Conservation (phyloP, 2,329 filamentous ascomycete species). For the Esteya vermicola region DNA sequence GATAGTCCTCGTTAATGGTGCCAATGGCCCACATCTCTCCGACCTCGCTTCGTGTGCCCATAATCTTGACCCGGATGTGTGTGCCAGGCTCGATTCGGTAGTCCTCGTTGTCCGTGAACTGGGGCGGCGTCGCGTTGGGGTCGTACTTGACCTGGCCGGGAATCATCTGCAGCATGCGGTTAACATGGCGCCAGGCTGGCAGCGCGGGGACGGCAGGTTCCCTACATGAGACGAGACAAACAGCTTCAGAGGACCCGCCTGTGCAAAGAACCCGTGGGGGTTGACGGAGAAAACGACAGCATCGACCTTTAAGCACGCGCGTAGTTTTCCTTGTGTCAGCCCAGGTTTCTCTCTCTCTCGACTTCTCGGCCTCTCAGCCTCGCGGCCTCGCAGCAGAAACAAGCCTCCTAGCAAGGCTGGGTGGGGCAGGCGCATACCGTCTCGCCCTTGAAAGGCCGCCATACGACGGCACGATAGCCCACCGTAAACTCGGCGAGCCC, state of each 20-base stretch:
- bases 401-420: no score
- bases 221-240: constrained; percentile 73
- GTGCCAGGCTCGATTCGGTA: constrained; percentile 88
- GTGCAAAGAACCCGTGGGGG: constrained; percentile 78
- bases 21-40: constrained; percentile 94
- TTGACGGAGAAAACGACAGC: constrained; percentile 87
- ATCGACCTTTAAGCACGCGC: constrained; percentile 56
- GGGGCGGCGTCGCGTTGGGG: constrained; percentile 87
- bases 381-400: no score
- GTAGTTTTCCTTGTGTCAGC: constrained; percentile 1
- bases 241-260: constrained; percentile 62
- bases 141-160: constrained; percentile 88
- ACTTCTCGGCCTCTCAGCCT: no score
- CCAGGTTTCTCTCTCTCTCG: no score
- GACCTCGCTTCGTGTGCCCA: constrained; percentile 85
- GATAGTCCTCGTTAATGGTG: constrained; percentile 79
- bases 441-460: constrained; percentile 96
- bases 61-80: constrained; percentile 85
- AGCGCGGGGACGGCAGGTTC: no score
- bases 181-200: no score
- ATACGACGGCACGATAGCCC: constrained; percentile 88
- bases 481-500: constrained; percentile 92
- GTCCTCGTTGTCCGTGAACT: constrained; percentile 91
- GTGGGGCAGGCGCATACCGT: no score
- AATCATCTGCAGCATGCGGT: constrained; percentile 50